phyloP scores from a whole-genome alignment of 306 rosid species.

The Prunus mira region DNA sequence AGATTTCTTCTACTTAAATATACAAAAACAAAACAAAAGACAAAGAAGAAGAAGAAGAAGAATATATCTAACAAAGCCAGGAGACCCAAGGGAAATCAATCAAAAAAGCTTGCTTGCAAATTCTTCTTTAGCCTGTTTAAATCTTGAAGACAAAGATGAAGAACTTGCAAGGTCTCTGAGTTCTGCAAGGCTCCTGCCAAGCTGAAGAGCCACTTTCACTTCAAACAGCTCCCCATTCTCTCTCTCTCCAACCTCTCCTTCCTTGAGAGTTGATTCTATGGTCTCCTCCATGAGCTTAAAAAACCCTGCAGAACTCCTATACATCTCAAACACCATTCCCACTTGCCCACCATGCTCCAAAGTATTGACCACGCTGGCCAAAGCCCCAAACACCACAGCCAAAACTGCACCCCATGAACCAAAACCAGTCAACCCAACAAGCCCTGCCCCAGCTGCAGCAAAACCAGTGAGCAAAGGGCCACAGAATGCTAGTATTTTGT shows the following conservation, averaged over 20 bases:
- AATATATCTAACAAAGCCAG: too few species aligned
- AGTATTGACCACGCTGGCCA: constrained; percentile 55
- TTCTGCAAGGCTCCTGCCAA: constrained; percentile 59
- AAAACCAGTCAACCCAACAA: constrained; percentile 9
- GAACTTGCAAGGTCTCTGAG: constrained; percentile 46
- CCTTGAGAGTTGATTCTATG: constrained; percentile 39
- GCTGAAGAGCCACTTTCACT: constrained; percentile 53
- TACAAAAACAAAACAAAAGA: neutral
- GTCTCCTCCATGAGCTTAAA: constrained; percentile 65
- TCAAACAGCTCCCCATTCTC: constrained; percentile 67
- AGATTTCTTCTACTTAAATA: neutral
- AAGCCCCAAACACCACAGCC: constrained; percentile 53
- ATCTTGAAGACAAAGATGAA: constrained; percentile 22
- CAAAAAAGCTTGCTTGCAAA: constrained; percentile 70
- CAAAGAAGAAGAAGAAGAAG: too few species aligned
- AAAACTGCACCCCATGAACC: constrained; percentile 44
- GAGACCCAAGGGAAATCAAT: neutral
- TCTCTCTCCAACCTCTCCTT: constrained; percentile 39
- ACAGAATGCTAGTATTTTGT: too few species aligned
- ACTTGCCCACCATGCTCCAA: constrained; percentile 83
- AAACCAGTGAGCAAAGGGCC: constrained; percentile 49
- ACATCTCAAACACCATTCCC: constrained; percentile 78
- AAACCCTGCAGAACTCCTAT: constrained; percentile 46
- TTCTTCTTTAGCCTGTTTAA: constrained; percentile 32
- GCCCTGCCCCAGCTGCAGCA: constrained; percentile 48